Evolutionary conservation across 768 basidiomycete genomes (phyloP).

Genomic region (Lyophyllum decastes): DNA sequence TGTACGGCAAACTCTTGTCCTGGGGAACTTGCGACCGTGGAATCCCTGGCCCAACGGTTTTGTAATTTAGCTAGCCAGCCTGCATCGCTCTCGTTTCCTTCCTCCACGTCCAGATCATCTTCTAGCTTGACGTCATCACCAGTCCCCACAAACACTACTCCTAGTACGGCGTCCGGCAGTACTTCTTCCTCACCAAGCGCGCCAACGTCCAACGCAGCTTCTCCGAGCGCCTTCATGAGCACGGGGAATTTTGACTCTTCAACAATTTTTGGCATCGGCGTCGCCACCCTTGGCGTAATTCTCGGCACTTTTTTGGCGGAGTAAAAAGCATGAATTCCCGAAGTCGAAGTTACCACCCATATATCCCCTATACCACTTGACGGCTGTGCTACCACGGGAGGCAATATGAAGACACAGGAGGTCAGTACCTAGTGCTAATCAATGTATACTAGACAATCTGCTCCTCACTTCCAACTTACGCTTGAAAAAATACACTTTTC

Average conservation of each 20-base stretch:
- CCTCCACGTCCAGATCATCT: slow-evolving; percentile 9
- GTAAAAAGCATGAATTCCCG: background rate
- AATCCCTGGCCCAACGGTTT: slow-evolving; percentile 48
- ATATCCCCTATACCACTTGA: background rate
- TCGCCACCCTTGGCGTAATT: slow-evolving; percentile 10
- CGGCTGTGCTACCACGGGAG: no score
- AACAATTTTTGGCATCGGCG: slow-evolving; percentile 3
- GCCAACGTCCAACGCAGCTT: slow-evolving; percentile 17
- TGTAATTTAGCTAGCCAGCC: slow-evolving; percentile 32
- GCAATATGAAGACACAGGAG: no score
- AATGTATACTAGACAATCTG: no score
- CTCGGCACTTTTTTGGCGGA: slow-evolving; percentile 8
- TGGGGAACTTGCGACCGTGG: slow-evolving; percentile 35
- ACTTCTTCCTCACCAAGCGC: slow-evolving; percentile 7
- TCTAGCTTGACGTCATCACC: slow-evolving; percentile 7
- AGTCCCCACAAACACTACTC: slow-evolving; percentile 3
- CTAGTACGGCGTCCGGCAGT: slow-evolving; percentile 10
- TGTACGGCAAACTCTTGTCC: slow-evolving; percentile 41
- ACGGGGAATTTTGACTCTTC: background rate
- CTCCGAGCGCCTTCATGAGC: background rate
- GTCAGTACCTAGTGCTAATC: no score
- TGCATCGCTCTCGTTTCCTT: slow-evolving; percentile 24
- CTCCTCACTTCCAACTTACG: no score
- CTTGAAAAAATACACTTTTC: no score
- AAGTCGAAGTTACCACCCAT: background rate